These are phyloP conservation scores for Trichoderma reesei DNA, from an alignment of 495 filamentous ascomycete genomes.

Conservation along the genomic window DNA sequence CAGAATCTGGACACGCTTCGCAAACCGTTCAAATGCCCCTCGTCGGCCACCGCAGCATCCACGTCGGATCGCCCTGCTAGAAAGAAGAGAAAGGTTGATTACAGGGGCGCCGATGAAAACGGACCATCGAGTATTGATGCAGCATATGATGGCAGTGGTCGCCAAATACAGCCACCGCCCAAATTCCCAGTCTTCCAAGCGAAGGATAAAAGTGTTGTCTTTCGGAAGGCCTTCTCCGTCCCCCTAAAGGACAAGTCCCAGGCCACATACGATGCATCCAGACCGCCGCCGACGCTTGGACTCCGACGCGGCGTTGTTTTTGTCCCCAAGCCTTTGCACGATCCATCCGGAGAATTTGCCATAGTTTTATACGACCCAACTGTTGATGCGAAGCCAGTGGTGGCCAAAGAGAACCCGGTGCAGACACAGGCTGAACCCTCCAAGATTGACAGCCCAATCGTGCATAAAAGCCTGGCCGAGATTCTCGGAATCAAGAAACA, in stretches of 20 bases:
- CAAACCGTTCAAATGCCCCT: constrained; percentile 90
- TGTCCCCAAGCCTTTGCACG: constrained; percentile 83
- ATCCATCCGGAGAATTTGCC: constrained; percentile 90
- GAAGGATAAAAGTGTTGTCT: constrained; percentile 77
- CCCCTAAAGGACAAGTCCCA: constrained; percentile 75
- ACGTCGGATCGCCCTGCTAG: constrained; percentile 72
- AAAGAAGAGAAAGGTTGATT: constrained; percentile 84
- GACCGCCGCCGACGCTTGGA: constrained; percentile 78
- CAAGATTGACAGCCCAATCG: constrained; percentile 67
- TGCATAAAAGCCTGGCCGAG: constrained; percentile 92
- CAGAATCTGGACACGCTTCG: neutral
- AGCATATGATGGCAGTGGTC: constrained; percentile 74
- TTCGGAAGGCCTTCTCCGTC: constrained; percentile 73
- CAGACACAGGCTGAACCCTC: constrained; percentile 38
- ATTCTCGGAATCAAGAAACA: constrained; percentile 92
- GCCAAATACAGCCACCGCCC: constrained; percentile 73
- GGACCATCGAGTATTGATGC: constrained; percentile 73
- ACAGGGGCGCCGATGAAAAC: constrained; percentile 68
- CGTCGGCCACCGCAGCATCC: constrained; percentile 59
- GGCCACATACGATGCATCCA: constrained; percentile 60
- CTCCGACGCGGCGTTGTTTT: constrained; percentile 77
- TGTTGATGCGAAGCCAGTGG: constrained; percentile 53
- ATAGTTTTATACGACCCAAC: constrained; percentile 97
- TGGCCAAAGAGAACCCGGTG: constrained; percentile 14
- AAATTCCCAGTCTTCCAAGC: constrained; percentile 76